Evolutionary conservation across 2,329 filamentous ascomycete species (phyloP).

Genomic region (Ilyonectria sp.): DNA sequence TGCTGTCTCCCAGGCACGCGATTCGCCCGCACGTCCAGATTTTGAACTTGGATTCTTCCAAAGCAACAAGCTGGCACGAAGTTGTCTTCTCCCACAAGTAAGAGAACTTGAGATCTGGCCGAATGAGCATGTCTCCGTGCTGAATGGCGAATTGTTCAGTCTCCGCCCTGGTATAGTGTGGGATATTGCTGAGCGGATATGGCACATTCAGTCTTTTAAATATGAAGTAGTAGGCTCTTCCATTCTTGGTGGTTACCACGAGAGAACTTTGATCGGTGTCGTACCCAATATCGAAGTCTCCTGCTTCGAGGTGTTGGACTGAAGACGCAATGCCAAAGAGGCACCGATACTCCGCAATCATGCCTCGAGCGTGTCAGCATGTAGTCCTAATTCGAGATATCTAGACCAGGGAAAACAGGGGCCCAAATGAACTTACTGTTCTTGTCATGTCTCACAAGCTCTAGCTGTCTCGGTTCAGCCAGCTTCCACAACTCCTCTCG

Average conservation of each 20-base stretch:
- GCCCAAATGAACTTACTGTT: too few relatives aligned
- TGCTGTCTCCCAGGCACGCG: background rate
- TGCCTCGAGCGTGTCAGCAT: too few relatives aligned
- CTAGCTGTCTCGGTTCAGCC: background rate
- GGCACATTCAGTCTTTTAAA: too few relatives aligned
- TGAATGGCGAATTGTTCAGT: background rate
- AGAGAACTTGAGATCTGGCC: background rate
- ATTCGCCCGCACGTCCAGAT: background rate
- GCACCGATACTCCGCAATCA: background rate
- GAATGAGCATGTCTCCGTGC: background rate
- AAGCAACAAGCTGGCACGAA: background rate
- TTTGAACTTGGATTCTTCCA: background rate
- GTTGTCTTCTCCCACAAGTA: background rate
- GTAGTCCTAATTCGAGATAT: too few relatives aligned
- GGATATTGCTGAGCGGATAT: too few relatives aligned
- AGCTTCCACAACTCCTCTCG: conserved; percentile 1
- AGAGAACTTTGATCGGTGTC: background rate
- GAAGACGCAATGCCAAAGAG: conserved; percentile 1
- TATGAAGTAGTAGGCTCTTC: too few relatives aligned
- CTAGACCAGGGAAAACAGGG: too few relatives aligned
- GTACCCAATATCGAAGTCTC: background rate
- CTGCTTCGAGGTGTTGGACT: background rate
- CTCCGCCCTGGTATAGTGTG: too few relatives aligned
- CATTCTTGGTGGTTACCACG: background rate
- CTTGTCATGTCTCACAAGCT: background rate